Percentiles rank a stretch among this genome's conserved stretches.
phyloP scores from a whole-genome alignment of 768 basidiomycete species.

The Gloeophyllum trabeum region DNA sequence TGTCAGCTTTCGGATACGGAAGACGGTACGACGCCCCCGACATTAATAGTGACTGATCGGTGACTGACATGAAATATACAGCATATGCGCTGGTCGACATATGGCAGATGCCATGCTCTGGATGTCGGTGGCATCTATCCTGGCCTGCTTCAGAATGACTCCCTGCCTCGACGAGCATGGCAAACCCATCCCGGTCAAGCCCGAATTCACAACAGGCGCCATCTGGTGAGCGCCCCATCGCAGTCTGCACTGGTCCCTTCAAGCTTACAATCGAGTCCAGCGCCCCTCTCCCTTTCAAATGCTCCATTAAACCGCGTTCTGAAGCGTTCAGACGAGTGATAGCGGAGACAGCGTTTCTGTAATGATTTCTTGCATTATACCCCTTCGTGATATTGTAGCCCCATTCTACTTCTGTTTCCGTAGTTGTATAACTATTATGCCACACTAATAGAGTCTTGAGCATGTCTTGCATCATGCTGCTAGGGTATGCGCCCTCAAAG shows the following conservation, averaged over 20 bases:
- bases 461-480: too few species aligned
- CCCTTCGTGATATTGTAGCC: background rate
- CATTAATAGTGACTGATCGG: background rate
- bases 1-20: background rate
- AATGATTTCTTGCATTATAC: background rate
- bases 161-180: constrained; percentile 5
- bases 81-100: constrained; percentile 8
- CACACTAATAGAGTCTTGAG: too few species aligned
- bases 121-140: constrained; percentile 6
- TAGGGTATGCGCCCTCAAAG: too few species aligned
- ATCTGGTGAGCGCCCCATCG: background rate
- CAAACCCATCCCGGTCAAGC: background rate
- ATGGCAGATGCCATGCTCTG: constrained; percentile 6
- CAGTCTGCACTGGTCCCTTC: background rate
- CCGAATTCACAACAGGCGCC: background rate
- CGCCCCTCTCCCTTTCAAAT: background rate
- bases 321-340: background rate
- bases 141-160: constrained; percentile 5
- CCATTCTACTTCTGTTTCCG: background rate
- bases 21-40: too few species aligned
- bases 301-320: background rate
- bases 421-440: too few species aligned
- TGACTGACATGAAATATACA: background rate
- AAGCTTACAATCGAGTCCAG: background rate
- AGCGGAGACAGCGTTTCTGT: background rate